Evolutionary conservation across 441 rosid species (phyloP).

Genomic region (Metrosideros polymorpha): DNA sequence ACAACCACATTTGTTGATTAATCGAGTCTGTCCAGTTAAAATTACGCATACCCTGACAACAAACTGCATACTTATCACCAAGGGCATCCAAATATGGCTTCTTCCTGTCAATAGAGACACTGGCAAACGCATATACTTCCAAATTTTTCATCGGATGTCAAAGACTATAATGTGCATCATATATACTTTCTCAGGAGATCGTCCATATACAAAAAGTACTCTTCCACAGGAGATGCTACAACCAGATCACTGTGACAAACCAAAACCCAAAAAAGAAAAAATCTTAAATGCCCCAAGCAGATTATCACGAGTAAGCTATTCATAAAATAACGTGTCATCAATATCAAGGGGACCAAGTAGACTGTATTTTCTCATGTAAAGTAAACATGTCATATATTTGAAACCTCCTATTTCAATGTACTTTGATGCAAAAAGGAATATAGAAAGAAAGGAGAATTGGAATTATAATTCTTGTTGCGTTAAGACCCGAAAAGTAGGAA

Average conservation of each 20-base stretch:
- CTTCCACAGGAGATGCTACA: conserved; percentile 92
- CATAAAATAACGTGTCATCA: background rate
- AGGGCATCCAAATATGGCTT: conserved; percentile 68
- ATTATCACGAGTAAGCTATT: background rate
- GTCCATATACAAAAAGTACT: conserved; percentile 72
- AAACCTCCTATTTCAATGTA: background rate
- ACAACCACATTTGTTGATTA: no score
- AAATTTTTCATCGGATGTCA: background rate
- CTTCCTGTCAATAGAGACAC: conserved; percentile 27
- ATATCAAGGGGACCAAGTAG: background rate
- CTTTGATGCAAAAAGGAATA: background rate
- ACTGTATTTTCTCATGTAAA: background rate
- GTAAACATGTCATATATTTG: background rate
- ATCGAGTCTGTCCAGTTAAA: background rate
- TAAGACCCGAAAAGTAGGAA: background rate
- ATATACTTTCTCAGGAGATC: conserved; percentile 59
- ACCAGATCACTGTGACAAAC: conserved; percentile 69
- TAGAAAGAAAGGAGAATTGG: background rate
- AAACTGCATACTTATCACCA: conserved; percentile 62
- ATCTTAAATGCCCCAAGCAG: background rate
- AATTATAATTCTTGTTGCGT: background rate
- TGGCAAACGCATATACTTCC: background rate
- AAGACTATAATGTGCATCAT: background rate
- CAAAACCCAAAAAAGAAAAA: background rate
- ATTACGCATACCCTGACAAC: conserved; percentile 56